phyloP scores from a whole-genome alignment of 2,329 filamentous ascomycete genomes.

The Knoxdaviesia capensis region DNA sequence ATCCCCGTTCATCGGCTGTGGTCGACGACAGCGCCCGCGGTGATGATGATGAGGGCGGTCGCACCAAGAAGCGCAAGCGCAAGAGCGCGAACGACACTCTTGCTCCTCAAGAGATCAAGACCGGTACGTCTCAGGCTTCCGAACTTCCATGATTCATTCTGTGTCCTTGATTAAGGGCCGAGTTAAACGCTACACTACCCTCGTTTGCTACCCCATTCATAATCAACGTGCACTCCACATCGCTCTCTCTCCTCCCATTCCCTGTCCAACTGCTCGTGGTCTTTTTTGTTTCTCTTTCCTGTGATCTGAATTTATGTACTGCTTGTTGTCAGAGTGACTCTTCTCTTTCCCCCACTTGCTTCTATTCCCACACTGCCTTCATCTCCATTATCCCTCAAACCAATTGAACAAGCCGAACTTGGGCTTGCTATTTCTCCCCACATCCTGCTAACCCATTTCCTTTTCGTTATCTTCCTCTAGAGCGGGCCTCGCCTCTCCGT shows the following conservation, averaged over 20 bases:
- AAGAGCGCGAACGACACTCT: conserved; percentile 48
- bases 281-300: neutral
- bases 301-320: neutral
- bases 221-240: no score
- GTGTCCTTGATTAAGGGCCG: neutral
- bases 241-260: no score
- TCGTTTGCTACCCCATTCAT: no score
- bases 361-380: neutral
- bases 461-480: conserved; percentile 11
- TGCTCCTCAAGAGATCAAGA: conserved; percentile 28
- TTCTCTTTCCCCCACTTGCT: neutral
- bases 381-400: no score
- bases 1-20: no score
- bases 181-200: no score
- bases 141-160: neutral
- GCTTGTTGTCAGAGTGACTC: no score
- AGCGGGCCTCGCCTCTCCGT: conserved; percentile 31
- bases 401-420: no score
- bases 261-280: neutral
- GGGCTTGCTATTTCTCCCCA: neutral
- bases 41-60: conserved; percentile 23
- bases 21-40: conserved; percentile 22
- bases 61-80: conserved; percentile 45
- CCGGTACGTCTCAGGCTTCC: conserved; percentile 10
- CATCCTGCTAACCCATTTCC: conserved; percentile 5